These are phyloP conservation scores for Somion occarium DNA, from an alignment of 1,284 basidiomycete genomes.

Conservation along the genomic window DNA sequence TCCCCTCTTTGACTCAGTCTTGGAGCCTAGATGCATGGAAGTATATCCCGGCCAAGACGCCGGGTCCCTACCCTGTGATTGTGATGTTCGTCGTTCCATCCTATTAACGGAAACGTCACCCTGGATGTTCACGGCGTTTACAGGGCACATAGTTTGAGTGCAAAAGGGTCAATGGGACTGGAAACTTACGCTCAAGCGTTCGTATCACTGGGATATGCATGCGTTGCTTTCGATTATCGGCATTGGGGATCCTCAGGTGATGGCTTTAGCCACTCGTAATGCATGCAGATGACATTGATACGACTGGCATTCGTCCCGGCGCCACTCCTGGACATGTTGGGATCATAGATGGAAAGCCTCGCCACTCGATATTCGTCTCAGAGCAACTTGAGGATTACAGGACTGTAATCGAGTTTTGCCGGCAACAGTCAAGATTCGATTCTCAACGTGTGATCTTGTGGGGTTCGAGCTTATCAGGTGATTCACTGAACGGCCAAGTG, in stretches of 20 bases:
- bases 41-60: constrained; percentile 17
- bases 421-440: constrained; percentile 29
- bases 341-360: constrained; percentile 29
- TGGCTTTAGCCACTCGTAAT: background rate
- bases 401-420: constrained; percentile 31
- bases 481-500: background rate
- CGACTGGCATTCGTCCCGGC: background rate
- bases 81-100: constrained; percentile 27
- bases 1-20: constrained; percentile 28
- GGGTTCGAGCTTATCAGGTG: constrained; percentile 32
- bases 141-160: constrained; percentile 33
- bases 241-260: constrained; percentile 35
- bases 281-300: background rate
- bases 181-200: constrained; percentile 31
- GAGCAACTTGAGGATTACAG: constrained; percentile 38
- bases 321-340: background rate
- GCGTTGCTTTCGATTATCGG: constrained; percentile 35
- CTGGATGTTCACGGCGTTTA: background rate
- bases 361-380: constrained; percentile 25
- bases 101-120: background rate
- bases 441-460: constrained; percentile 30
- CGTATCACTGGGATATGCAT: constrained; percentile 28
- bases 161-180: constrained; percentile 31
- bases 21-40: constrained; percentile 35
- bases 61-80: constrained; percentile 26